phyloP scores from a whole-genome alignment of 2,329 filamentous ascomycete genomes.

The Calonectria hawksworthii region DNA sequence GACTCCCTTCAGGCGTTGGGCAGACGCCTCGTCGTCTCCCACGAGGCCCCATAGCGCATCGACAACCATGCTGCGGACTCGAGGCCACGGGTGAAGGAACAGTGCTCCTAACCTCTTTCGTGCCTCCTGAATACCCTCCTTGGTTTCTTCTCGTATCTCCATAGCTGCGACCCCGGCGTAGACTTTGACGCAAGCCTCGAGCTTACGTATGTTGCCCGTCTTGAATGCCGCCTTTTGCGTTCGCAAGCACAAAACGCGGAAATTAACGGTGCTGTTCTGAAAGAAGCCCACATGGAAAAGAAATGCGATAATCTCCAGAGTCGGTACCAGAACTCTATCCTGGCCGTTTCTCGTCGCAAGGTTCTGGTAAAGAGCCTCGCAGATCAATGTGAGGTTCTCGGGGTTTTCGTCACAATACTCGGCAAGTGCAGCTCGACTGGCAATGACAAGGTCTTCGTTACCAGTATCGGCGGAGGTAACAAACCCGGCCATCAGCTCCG shows the following conservation, averaged over 20 bases:
- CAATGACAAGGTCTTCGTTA: slow-evolving; percentile 80
- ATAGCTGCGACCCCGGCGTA: slow-evolving; percentile 77
- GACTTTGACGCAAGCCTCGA: slow-evolving; percentile 84
- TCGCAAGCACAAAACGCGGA: slow-evolving; percentile 74
- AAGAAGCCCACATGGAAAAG: slow-evolving; percentile 75
- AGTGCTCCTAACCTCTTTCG: slow-evolving; percentile 79
- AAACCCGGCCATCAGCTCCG: slow-evolving; percentile 74
- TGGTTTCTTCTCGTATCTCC: slow-evolving; percentile 51
- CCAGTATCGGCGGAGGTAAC: slow-evolving; percentile 83
- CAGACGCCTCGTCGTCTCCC: slow-evolving; percentile 46
- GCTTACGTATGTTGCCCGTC: slow-evolving; percentile 83
- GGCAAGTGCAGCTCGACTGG: slow-evolving; percentile 75
- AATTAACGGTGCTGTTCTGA: slow-evolving; percentile 56
- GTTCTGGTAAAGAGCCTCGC: slow-evolving; percentile 66
- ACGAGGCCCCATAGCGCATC: slow-evolving; percentile 71
- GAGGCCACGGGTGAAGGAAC: slow-evolving; percentile 86
- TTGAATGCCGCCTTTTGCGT: slow-evolving; percentile 87
- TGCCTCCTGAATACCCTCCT: slow-evolving; percentile 63
- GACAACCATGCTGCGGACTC: slow-evolving; percentile 72
- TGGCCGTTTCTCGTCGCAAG: slow-evolving; percentile 67
- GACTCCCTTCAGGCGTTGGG: slow-evolving; percentile 61
- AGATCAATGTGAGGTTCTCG: slow-evolving; percentile 59
- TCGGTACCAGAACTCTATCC: slow-evolving; percentile 81
- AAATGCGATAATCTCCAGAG: slow-evolving; percentile 83
- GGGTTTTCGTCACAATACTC: slow-evolving; percentile 62